phyloP scores from a whole-genome alignment of 371 early-diverging fungal genomes.

The Zopfochytrium polystomum region DNA sequence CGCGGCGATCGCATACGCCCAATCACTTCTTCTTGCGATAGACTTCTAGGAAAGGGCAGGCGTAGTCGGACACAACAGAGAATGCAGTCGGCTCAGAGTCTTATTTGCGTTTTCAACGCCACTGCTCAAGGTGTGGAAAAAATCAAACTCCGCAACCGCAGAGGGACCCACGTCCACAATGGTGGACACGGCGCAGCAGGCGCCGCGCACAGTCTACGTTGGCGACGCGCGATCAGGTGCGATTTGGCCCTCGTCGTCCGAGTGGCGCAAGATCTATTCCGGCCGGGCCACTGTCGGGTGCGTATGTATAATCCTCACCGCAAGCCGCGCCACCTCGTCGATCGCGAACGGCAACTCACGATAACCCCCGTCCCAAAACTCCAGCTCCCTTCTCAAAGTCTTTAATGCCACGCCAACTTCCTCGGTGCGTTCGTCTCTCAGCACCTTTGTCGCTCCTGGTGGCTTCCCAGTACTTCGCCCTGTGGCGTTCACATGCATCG shows the following conservation, averaged over 20 bases:
- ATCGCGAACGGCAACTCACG: not conserved
- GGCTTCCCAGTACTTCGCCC: conserved; percentile 12
- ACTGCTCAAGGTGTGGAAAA: too few species aligned
- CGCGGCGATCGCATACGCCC: too few species aligned
- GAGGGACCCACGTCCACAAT: too few species aligned
- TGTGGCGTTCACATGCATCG: conserved; percentile 32
- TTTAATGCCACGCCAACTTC: conserved; percentile 20
- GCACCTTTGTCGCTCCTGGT: conserved; percentile 8
- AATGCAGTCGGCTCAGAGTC: too few species aligned
- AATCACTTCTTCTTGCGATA: too few species aligned
- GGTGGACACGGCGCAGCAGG: not conserved
- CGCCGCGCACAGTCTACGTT: conserved; percentile 31
- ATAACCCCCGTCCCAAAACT: not conserved
- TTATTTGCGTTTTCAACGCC: too few species aligned
- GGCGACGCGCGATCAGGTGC: conserved; percentile 33
- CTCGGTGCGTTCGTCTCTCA: conserved; percentile 11
- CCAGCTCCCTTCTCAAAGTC: conserved; percentile 24
- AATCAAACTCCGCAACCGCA: too few species aligned
- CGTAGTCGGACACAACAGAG: too few species aligned
- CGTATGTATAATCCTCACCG: too few species aligned
- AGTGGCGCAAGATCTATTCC: conserved; percentile 38
- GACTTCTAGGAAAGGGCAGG: too few species aligned
- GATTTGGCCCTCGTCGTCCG: conserved; percentile 29
- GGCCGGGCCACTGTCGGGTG: conserved; percentile 32
- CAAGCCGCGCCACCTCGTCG: too few species aligned